These are phyloP conservation scores for Termitomyces sp. DNA, from an alignment of 768 basidiomycete genomes.

Conservation along the genomic window DNA sequence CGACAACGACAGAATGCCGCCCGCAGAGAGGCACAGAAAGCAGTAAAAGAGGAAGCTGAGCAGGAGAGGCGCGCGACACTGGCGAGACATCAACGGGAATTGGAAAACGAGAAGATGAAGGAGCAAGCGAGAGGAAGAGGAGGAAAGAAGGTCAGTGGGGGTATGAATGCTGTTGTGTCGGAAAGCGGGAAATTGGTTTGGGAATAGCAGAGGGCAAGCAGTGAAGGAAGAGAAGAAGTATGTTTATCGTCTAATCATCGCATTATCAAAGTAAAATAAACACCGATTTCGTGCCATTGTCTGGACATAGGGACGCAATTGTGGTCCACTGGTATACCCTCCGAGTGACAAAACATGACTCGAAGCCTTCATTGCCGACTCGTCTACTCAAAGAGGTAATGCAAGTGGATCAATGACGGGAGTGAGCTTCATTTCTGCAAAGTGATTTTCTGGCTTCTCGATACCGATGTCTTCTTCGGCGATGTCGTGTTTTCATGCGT, in stretches of 20 bases:
- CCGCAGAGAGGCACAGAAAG: conserved; percentile 48
- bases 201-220: background rate
- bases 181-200: conserved; percentile 50
- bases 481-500: too few relatives aligned
- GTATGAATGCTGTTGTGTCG: conserved; percentile 58
- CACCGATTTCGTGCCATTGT: background rate
- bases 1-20: conserved; percentile 64
- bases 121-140: conserved; percentile 30
- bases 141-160: conserved; percentile 39
- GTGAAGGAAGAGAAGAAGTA: background rate
- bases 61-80: conserved; percentile 40
- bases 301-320: background rate
- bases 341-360: background rate
- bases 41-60: conserved; percentile 49
- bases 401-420: too few relatives aligned
- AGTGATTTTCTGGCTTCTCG: too few relatives aligned
- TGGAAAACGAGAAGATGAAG: conserved; percentile 47
- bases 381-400: too few relatives aligned
- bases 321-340: background rate
- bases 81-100: conserved; percentile 53
- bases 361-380: too few relatives aligned
- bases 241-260: background rate
- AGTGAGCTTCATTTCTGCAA: too few relatives aligned
- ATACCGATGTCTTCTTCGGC: too few relatives aligned
- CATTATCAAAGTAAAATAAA: background rate